phyloP scores from a whole-genome alignment of 805 yeast species.

The Lachancea thermotolerans region DNA sequence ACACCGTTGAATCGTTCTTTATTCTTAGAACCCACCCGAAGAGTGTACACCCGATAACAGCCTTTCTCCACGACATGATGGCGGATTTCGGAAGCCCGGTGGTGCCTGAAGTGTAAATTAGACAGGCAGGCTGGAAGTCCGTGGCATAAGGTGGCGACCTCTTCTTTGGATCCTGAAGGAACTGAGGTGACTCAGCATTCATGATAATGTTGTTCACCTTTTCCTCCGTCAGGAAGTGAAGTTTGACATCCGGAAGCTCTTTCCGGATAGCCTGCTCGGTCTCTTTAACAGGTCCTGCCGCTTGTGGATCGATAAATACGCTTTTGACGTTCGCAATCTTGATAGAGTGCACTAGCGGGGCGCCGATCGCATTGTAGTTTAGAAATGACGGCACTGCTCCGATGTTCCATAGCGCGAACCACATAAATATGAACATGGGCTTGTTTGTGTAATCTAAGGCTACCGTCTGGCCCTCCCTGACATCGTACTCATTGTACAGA shows the following conservation, averaged over 20 bases:
- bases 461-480: constrained; percentile 59
- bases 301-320: constrained; percentile 70
- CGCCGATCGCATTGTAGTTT: constrained; percentile 70
- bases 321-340: constrained; percentile 56
- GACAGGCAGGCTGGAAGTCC: constrained; percentile 57
- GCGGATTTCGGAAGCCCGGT: constrained; percentile 95
- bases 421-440: constrained; percentile 69
- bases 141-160: constrained; percentile 49
- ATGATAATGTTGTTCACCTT: constrained; percentile 37
- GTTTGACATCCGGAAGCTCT: constrained; percentile 34
- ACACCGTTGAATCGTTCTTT: constrained; percentile 48
- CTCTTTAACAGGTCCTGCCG: constrained; percentile 45
- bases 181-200: constrained; percentile 38
- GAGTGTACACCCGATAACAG: constrained; percentile 58
- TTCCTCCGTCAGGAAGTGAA: constrained; percentile 47
- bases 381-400: constrained; percentile 87
- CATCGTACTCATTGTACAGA: constrained; percentile 54
- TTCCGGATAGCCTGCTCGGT: constrained; percentile 39
- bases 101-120: constrained; percentile 90
- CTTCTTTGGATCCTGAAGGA: constrained; percentile 48
- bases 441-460: constrained; percentile 76
- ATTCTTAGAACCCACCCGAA: constrained; percentile 67
- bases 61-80: constrained; percentile 85
- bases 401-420: constrained; percentile 86
- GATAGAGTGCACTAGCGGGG: constrained; percentile 74